These are phyloP conservation scores for Byssothecium circinans DNA, from an alignment of 2,329 filamentous ascomycete species.

Conservation along the genomic window DNA sequence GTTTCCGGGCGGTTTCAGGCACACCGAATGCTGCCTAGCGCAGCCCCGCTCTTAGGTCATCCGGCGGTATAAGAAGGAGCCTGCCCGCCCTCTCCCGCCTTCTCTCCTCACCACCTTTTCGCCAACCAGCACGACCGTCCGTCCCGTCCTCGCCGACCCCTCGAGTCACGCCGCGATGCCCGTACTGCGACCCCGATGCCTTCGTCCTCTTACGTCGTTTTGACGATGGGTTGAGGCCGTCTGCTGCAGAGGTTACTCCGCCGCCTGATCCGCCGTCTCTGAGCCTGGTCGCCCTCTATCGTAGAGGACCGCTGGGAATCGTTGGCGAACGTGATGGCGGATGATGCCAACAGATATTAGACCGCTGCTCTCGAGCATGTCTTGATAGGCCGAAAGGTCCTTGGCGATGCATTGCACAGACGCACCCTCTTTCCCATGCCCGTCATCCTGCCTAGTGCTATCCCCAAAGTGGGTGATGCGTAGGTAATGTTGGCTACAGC, in stretches of 20 bases:
- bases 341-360: slow-evolving; percentile 25
- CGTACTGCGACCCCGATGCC: background rate
- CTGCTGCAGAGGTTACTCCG: slow-evolving; percentile 8
- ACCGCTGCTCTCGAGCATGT: slow-evolving; percentile 10
- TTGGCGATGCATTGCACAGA: slow-evolving; percentile 26
- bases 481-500: slow-evolving; percentile 7
- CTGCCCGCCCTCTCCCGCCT: background rate
- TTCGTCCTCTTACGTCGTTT: background rate
- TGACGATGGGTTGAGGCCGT: slow-evolving; percentile 1
- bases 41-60: background rate
- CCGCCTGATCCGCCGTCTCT: background rate
- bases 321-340: background rate
- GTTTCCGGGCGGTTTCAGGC: too few relatives aligned
- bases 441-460: slow-evolving; percentile 8
- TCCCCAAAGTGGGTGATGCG: background rate
- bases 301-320: background rate
- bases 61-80: slow-evolving; percentile 1
- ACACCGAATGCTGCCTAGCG: background rate
- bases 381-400: slow-evolving; percentile 30
- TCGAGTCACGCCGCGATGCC: background rate
- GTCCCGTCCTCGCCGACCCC: background rate
- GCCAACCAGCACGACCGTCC: slow-evolving; percentile 1
- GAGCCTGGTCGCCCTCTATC: slow-evolving; percentile 1
- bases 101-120: background rate
- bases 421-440: slow-evolving; percentile 17